A percentile compares a stretch with the other conserved stretches of the same genome.
Conservation (phyloP, 1,284 basidiomycete genomes). For the Xerocomus nothofagi region DNA sequence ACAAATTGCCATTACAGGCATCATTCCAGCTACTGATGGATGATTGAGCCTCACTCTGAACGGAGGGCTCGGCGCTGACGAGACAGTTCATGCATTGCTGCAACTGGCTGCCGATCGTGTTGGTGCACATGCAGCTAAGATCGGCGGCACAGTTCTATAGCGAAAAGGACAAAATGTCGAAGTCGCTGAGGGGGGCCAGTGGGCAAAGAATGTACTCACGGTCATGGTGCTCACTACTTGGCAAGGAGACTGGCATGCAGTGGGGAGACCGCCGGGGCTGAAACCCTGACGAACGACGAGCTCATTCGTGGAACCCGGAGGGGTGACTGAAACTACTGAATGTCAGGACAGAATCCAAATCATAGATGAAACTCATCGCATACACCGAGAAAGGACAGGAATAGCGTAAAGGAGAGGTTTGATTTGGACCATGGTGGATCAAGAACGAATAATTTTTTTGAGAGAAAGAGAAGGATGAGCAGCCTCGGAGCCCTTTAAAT, state of each 20-base stretch:
- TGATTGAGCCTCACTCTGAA: slow-evolving; percentile 4
- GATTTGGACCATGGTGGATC: slow-evolving; percentile 23
- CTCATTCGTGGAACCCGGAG: background rate
- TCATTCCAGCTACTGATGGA: slow-evolving; percentile 18
- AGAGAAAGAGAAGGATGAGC: background rate
- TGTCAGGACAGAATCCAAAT: background rate
- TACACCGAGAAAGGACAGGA: slow-evolving; percentile 17
- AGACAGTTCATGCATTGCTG: slow-evolving; percentile 26
- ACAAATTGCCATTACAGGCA: slow-evolving; percentile 16
- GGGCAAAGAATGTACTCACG: slow-evolving; percentile 12
- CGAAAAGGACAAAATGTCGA: background rate
- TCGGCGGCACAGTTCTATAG: slow-evolving; percentile 12
- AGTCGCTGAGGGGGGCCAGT: background rate
- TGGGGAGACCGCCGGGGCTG: slow-evolving; percentile 10
- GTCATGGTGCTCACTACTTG: slow-evolving; percentile 18
- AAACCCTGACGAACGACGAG: slow-evolving; percentile 23
- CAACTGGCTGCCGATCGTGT: slow-evolving; percentile 13
- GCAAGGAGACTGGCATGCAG: slow-evolving; percentile 26
- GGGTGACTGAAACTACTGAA: background rate
- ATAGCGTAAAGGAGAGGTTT: slow-evolving; percentile 17
- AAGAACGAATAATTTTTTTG: background rate
- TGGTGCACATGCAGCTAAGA: slow-evolving; percentile 14
- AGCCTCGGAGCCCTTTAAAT: slow-evolving; percentile 1
- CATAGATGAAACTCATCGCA: background rate
- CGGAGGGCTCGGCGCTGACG: background rate